Evolutionary conservation across 176 grass and related monocot species (phyloP), one percentile per base, ranked within the genome.

Genomic region (Guadua angustifolia): DNA sequence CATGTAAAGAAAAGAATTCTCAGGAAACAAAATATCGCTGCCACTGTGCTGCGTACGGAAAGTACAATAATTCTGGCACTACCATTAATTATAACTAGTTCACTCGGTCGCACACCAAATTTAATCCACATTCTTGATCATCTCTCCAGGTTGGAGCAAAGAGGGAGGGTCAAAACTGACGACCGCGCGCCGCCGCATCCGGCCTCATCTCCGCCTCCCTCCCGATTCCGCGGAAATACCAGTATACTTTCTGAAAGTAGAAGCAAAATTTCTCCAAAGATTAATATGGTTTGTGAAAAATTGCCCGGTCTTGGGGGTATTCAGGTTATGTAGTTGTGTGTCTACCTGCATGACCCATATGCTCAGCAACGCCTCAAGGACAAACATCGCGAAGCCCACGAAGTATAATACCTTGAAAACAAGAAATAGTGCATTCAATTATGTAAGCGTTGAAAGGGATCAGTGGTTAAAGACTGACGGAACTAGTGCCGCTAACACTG

Each of bases 371-470:
- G 77, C 42, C 80, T 94, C 89, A 38, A 91, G 6, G 45, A 44
- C 82, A 72, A 94, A 94, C 68, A 94, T 12, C 0, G 73, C 56
- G 16, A 91, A 91, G 21, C 92, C 92, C n/a, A 94, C 26, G 12
- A 94, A 94, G 73, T 89, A 91, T 40, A 94, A 82, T 72, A 94
- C 89, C 92, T 36, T 94, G 84, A 75, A 84, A 74, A 8, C n/a
- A 50, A 76, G 29, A 50, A 24, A 18, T 2, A 71, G 57, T 18
- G 44, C 9, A 39, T 19, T 5, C 12, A 36, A 10, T 50, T 7
- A 74, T 51, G 68, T 13, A 2, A 58, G 42, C 44, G 16, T 52
- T 60, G 12, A 5, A 69, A 75, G 36, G 4, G 63, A 26, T 18
- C 12, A 3, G 14, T 19, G 32, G 51, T 68, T 40, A 4, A 12